Evolutionary conservation across 805 yeast genomes (phyloP).

Genomic region (Hanseniaspora jakobsenii): DNA sequence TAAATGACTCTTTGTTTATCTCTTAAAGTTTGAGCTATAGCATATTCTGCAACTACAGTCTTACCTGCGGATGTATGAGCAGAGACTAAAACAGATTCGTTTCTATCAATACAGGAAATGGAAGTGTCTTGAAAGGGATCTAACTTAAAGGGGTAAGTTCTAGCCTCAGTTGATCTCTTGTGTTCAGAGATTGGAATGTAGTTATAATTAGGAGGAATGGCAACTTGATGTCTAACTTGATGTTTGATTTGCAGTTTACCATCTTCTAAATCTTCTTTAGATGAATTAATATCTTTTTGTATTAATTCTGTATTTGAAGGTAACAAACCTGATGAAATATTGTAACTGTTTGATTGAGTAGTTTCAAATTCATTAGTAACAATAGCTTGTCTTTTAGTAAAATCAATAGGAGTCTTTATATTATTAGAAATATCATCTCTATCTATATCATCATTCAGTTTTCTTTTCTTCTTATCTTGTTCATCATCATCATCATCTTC

Average conservation of each 20-base stretch:
- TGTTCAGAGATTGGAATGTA: slow-evolving; percentile 84
- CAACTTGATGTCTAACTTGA: slow-evolving; percentile 96
- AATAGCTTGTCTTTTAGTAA: slow-evolving; percentile 38
- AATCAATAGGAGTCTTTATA: slow-evolving; percentile 24
- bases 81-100: slow-evolving; percentile 88
- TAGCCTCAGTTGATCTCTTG: slow-evolving; percentile 62
- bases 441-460: slow-evolving; percentile 19
- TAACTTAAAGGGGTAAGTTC: slow-evolving; percentile 80
- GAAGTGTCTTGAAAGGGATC: slow-evolving; percentile 98
- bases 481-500: slow-evolving; percentile 20
- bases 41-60: slow-evolving; percentile 93
- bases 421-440: slow-evolving; percentile 20
- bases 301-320: too few relatives aligned
- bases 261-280: too few relatives aligned
- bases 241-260: slow-evolving; percentile 63
- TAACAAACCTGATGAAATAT: slow-evolving; percentile 40
- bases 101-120: slow-evolving; percentile 87
- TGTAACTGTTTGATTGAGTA: slow-evolving; percentile 80
- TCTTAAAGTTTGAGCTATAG: slow-evolving; percentile 86
- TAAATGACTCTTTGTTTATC: slow-evolving; percentile 89
- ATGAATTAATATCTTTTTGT: too few relatives aligned
- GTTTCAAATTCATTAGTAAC: slow-evolving; percentile 69
- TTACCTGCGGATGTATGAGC: slow-evolving; percentile 98
- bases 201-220: slow-evolving; percentile 83
- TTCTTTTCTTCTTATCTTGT: slow-evolving; percentile 10